phyloP scores from a whole-genome alignment of 78 protist species.

The Protostelium mycophagum region DNA sequence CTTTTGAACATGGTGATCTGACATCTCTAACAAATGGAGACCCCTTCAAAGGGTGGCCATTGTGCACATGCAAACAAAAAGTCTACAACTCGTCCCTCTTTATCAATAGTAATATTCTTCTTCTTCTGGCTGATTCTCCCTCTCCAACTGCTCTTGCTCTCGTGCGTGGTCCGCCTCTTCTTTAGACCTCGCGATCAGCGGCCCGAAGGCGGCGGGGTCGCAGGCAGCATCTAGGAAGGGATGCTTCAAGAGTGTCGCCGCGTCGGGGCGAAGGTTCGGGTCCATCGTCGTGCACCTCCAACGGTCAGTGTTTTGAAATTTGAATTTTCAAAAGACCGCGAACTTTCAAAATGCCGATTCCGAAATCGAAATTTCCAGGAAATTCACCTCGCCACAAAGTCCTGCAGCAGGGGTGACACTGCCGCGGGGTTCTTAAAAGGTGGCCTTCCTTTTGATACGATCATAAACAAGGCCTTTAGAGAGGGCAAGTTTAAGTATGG shows the following conservation, averaged over 20 bases:
- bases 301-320: neutral
- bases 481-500: constrained; percentile 60
- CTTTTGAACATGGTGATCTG: too few species aligned
- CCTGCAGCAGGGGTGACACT: constrained; percentile 71
- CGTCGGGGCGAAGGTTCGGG: constrained; percentile 58
- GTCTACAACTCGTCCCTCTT: too few species aligned
- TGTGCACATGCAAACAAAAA: too few species aligned
- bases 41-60: too few species aligned
- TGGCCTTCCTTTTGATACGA: constrained; percentile 81
- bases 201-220: neutral
- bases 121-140: neutral
- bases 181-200: neutral
- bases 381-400: constrained; percentile 79
- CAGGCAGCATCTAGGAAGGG: neutral
- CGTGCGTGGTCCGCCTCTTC: neutral
- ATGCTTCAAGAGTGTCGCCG: constrained; percentile 15
- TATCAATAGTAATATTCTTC: neutral
- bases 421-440: constrained; percentile 31
- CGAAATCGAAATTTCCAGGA: neutral
- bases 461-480: constrained; percentile 80
- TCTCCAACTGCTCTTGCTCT: neutral
- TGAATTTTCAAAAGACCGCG: too few species aligned
- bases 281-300: constrained; percentile 19
- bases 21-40: too few species aligned
- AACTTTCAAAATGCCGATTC: too few species aligned